Evolutionary conservation across 495 filamentous ascomycete genomes (phyloP).

Genomic region (Daldinia loculata): DNA sequence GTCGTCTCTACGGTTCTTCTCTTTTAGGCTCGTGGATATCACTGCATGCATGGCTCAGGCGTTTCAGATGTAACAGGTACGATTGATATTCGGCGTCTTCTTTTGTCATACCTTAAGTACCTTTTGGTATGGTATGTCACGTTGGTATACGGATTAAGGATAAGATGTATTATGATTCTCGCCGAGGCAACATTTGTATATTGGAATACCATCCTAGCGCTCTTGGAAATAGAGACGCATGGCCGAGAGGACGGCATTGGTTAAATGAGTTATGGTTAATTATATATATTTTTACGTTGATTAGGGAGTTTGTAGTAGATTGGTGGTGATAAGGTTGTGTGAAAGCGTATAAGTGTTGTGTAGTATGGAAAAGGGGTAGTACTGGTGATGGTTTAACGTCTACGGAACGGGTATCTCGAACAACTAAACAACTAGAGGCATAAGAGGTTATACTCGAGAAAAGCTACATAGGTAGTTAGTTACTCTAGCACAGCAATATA

Average conservation of each 20-base stretch:
- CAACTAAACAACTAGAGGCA: background rate
- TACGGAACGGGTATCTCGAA: background rate
- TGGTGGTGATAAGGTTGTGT: background rate
- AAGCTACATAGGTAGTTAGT: no score
- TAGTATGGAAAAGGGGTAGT: no score
- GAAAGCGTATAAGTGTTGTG: no score
- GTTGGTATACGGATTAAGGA: background rate
- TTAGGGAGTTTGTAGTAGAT: background rate
- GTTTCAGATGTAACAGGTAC: constrained; percentile 19
- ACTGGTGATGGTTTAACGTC: no score
- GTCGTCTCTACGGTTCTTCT: background rate
- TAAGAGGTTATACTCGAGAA: no score
- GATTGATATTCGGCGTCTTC: constrained; percentile 4
- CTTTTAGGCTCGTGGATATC: background rate
- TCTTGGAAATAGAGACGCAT: background rate
- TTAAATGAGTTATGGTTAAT: background rate
- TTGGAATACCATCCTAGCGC: background rate
- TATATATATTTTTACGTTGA: background rate
- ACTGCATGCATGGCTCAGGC: constrained; percentile 27
- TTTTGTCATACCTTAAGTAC: background rate
- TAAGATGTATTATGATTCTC: constrained; percentile 3
- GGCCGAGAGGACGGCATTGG: background rate
- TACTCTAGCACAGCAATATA: no score
- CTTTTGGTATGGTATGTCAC: background rate
- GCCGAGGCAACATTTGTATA: constrained; percentile 2